Evolutionary conservation across 106 monocot genomes (phyloP).

Genomic region (Chionographis japonica): DNA sequence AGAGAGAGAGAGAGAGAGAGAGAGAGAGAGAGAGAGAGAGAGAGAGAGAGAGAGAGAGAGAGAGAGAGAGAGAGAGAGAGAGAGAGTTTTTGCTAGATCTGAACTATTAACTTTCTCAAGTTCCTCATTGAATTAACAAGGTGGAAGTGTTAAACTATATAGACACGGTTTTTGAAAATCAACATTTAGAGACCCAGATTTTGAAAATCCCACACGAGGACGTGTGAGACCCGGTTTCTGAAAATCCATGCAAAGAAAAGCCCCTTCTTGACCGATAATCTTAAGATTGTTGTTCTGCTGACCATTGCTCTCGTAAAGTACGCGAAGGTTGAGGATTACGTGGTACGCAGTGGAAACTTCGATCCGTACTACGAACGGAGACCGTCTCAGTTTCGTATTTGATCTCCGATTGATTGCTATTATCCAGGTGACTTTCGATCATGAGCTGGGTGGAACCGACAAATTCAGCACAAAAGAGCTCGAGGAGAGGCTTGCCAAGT

Average conservation of each 20-base stretch:
- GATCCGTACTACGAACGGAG: neutral
- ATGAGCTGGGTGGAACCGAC: constrained; percentile 89
- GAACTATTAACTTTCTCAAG: too few species aligned
- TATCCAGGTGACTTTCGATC: constrained; percentile 89
- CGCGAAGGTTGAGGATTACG: constrained; percentile 93
- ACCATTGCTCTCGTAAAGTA: constrained; percentile 93
- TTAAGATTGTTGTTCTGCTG: constrained; percentile 75
- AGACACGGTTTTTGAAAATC: too few species aligned
- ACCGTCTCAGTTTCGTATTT: neutral
- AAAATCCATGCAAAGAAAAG: constrained; percentile 97
- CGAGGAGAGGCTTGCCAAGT: constrained; percentile 85
- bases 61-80: too few species aligned
- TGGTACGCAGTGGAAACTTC: constrained; percentile 37
- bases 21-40: too few species aligned
- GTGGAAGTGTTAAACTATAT: too few species aligned
- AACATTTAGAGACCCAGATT: too few species aligned
- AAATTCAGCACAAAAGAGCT: constrained; percentile 84
- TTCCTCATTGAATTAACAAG: too few species aligned
- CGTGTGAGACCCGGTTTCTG: constrained; percentile 92
- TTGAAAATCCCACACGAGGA: too few species aligned
- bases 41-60: too few species aligned
- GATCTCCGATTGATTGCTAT: neutral
- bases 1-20: too few species aligned
- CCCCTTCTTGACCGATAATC: constrained; percentile 90
- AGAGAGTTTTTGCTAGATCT: too few species aligned